Evolutionary conservation across 257 asterid species (phyloP).

Genomic region (Lycium barbarum): DNA sequence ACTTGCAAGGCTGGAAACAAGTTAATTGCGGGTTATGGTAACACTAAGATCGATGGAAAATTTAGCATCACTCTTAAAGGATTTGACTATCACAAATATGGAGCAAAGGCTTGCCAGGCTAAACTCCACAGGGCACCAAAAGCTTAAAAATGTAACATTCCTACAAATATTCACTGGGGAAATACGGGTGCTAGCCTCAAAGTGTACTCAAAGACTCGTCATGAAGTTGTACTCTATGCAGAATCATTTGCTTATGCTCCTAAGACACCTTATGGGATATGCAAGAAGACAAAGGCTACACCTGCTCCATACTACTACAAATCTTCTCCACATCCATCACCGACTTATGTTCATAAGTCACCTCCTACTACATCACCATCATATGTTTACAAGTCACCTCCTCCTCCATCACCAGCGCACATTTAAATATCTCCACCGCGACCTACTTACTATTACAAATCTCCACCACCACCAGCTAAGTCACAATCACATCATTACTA

Average conservation of each 20-base stretch:
- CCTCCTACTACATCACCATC: neutral
- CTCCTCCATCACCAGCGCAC: slow-evolving; percentile 54
- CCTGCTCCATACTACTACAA: slow-evolving; percentile 60
- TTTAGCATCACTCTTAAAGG: slow-evolving; percentile 53
- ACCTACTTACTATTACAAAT: no score
- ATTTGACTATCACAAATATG: slow-evolving; percentile 24
- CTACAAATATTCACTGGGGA: slow-evolving; percentile 61
- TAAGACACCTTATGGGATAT: slow-evolving; percentile 53
- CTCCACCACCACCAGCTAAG: slow-evolving; percentile 19
- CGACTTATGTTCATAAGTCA: neutral
- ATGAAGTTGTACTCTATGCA: slow-evolving; percentile 71
- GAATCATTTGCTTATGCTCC: slow-evolving; percentile 74
- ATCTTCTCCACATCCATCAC: neutral
- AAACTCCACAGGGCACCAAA: slow-evolving; percentile 49
- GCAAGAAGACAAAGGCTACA: slow-evolving; percentile 51
- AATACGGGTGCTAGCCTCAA: slow-evolving; percentile 58
- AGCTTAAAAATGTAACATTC: slow-evolving; percentile 61
- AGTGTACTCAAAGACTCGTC: slow-evolving; percentile 59
- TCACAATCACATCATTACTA: neutral
- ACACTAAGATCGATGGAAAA: slow-evolving; percentile 69
- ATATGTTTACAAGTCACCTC: slow-evolving; percentile 6
- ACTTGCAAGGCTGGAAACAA: slow-evolving; percentile 38
- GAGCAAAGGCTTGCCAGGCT: slow-evolving; percentile 16
- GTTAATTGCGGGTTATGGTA: slow-evolving; percentile 65
- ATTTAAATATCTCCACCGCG: no score